Base-by-base conservation (phyloP, 352 stramenopile genomes). In the Phytophthora nicotianae region DNA sequence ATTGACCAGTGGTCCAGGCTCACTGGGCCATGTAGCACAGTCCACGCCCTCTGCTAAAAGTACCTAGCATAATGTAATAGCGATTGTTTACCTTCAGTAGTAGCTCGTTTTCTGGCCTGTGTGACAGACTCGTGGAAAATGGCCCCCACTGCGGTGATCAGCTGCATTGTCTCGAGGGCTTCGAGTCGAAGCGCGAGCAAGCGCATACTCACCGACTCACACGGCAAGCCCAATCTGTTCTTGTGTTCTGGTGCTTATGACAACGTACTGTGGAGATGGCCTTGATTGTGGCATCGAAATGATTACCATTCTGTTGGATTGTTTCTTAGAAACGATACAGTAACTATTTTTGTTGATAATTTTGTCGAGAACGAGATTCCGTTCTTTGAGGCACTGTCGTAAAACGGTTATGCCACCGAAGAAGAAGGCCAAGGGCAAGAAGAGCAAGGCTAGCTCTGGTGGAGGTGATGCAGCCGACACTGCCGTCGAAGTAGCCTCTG, bases 341-440 rank as follows among this genome's bases (percentile, higher is more conserved):
- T n/a, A 29, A 41, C 35, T 68, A 68, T 63, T 68, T 68, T 63
- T 53, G 24, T 29, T 29, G 3, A n/a, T n/a, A n/a, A 29, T 29
- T 29, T 29, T 29, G 24, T 29, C 7, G 3, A 29, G 24, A 16
- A 14, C 2, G 4, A 43, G 17, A 0, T 48, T 42, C 50, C 42
- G 42, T 67, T 67, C 42, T 46, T 32, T 41, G 11, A 37, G 11
- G 20, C 1, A 3, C 43, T 51, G 24, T 26, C n/a, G n/a, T 17
- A 21, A 20, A 20, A 54, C 33, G 17, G n/a, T 21, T 4, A 80
- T 80, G 72, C 53, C 72, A 17, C 68, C 67, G 8, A 81, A 83
- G 65, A 83, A 83, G 60, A 83, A 83, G 40, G 42, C 19, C 6
- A 80, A 74, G 53, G 43, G 58, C 35, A 74, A 75, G 51, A 58